Percentiles rank a stretch among this genome's conserved stretches.
These are phyloP conservation scores for Rhodotorula sp. DNA, from an alignment of 1,284 basidiomycete genomes.

Conservation along the genomic window DNA sequence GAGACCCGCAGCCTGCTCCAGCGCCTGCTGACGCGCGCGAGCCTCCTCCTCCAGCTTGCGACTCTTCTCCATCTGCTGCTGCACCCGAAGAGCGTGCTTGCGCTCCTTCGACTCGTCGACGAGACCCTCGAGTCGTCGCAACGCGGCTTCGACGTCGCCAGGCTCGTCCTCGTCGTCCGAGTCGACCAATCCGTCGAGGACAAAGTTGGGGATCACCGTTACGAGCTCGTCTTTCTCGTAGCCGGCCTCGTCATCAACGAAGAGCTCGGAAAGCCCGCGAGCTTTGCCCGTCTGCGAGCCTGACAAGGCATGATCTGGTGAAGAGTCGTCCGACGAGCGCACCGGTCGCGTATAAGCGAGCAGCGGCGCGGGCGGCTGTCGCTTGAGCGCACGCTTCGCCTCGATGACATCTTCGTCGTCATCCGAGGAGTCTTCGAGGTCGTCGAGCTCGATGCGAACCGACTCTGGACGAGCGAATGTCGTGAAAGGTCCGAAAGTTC, in stretches of 20 bases:
- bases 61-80: slow-evolving; percentile 74
- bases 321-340: slow-evolving; percentile 57
- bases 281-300: slow-evolving; percentile 52
- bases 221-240: slow-evolving; percentile 10
- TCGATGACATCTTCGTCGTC: slow-evolving; percentile 41
- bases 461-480: slow-evolving; percentile 17
- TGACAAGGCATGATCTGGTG: slow-evolving; percentile 53
- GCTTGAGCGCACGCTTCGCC: slow-evolving; percentile 40
- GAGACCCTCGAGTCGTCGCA: slow-evolving; percentile 74
- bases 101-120: slow-evolving; percentile 68
- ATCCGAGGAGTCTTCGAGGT: slow-evolving; percentile 45
- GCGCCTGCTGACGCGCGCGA: slow-evolving; percentile 54
- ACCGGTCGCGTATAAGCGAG: slow-evolving; percentile 48
- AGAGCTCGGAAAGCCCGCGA: slow-evolving; percentile 37
- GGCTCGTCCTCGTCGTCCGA: slow-evolving; percentile 63
- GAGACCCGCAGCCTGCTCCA: slow-evolving; percentile 51
- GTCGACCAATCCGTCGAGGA: slow-evolving; percentile 67
- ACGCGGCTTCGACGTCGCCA: slow-evolving; percentile 75
- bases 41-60: slow-evolving; percentile 46
- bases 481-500: neutral
- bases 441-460: slow-evolving; percentile 46
- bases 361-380: slow-evolving; percentile 41
- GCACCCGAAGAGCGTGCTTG: slow-evolving; percentile 71
- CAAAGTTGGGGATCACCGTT: slow-evolving; percentile 56
- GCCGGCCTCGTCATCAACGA: slow-evolving; percentile 37